Conservation (phyloP, 805 yeast species). For the Lipomyces mesembrius region DNA sequence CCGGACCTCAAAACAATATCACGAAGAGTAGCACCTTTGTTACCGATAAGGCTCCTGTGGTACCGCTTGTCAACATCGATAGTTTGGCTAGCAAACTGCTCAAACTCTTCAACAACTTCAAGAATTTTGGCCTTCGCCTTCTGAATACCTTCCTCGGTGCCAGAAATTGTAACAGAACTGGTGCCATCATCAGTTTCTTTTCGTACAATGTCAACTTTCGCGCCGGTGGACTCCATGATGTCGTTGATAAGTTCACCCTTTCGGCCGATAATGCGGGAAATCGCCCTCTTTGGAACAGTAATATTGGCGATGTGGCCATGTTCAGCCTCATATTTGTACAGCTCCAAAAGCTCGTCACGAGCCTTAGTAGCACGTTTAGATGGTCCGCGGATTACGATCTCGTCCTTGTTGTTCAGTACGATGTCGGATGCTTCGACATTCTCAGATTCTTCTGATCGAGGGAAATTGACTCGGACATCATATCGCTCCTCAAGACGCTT, state of each 20-base stretch:
- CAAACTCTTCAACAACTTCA: conserved; percentile 65
- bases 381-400: conserved; percentile 81
- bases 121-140: conserved; percentile 69
- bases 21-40: conserved; percentile 72
- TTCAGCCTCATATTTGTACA: conserved; percentile 83
- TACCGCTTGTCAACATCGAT: conserved; percentile 73
- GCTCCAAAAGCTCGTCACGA: conserved; percentile 78
- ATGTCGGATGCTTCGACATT: conserved; percentile 28
- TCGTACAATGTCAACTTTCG: conserved; percentile 49
- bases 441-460: conserved; percentile 48
- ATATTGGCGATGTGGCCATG: conserved; percentile 73
- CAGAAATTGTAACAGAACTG: conserved; percentile 68
- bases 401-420: conserved; percentile 51
- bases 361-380: conserved; percentile 86
- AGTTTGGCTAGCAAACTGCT: conserved; percentile 61
- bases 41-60: conserved; percentile 78
- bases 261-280: conserved; percentile 87
- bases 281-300: conserved; percentile 70
- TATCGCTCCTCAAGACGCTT: conserved; percentile 87
- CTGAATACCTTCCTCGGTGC: conserved; percentile 74
- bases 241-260: conserved; percentile 82
- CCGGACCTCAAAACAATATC: conserved; percentile 82
- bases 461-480: conserved; percentile 78
- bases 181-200: conserved; percentile 52
- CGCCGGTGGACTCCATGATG: conserved; percentile 69